Evolutionary conservation across 768 basidiomycete species (phyloP).

Genomic region (Russula emetica): DNA sequence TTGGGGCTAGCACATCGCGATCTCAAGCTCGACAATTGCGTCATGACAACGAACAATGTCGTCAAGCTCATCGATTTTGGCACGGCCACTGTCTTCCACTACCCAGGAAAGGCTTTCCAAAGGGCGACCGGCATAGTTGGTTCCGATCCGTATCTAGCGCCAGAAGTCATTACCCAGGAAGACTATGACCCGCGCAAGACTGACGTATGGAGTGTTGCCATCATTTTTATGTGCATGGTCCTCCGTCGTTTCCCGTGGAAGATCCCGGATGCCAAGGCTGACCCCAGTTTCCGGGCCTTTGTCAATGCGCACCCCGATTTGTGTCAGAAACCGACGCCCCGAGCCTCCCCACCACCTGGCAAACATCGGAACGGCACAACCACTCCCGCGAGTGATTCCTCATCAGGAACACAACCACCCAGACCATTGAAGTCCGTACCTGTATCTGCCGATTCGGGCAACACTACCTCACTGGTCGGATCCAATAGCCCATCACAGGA

Average conservation of each 20-base stretch:
- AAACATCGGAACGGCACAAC: neutral
- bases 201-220: constrained; percentile 97
- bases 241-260: constrained; percentile 98
- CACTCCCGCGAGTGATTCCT: neutral
- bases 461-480: constrained; percentile 25
- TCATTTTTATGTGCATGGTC: constrained; percentile 99
- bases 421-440: constrained; percentile 9
- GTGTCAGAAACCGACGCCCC: constrained; percentile 36
- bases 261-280: constrained; percentile 91
- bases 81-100: constrained; percentile 99
- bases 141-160: constrained; percentile 96
- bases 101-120: constrained; percentile 82
- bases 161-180: constrained; percentile 80
- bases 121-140: constrained; percentile 89
- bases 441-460: constrained; percentile 5
- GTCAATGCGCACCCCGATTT: constrained; percentile 92
- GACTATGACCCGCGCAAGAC: constrained; percentile 94
- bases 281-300: constrained; percentile 87
- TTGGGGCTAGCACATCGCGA: constrained; percentile 98
- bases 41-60: constrained; percentile 92
- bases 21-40: constrained; percentile 99
- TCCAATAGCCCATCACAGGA: constrained; percentile 8
- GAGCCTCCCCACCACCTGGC: neutral
- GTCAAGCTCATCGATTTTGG: constrained; percentile 99
- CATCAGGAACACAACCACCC: neutral